Evolutionary conservation across 176 grass and related monocot genomes (phyloP), one percentile per base, ranked within the genome.

Genomic region (Rhynchospora pubera): DNA sequence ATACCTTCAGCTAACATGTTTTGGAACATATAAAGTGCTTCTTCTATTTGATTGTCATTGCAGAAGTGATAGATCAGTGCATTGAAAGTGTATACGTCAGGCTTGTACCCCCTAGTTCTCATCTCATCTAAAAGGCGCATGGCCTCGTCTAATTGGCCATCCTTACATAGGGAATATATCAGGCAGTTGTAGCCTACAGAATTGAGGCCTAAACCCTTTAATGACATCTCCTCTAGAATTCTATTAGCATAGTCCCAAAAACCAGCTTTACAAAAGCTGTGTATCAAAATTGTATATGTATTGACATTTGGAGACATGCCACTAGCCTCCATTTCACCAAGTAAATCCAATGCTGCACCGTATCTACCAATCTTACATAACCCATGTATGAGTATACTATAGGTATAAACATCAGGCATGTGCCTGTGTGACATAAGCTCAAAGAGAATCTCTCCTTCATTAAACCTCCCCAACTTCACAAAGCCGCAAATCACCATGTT

Each of bases 61-160:
- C 95, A 98, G 14, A 98, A 58, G 86, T 92, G 92, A 77, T 75
- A 88, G 47, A 98, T 91, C 83, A 98, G 78, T 67, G 92, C 86
- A 91, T 92, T 98, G 62, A 88, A 94, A 1, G 87, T 91, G 88
- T 89, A 93, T 85, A 91, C 85, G 86, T 94, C 95, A 79, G 92
- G 92, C 79, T 88, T 94, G 85, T 83, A 98, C 18, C 89, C 87
- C 60, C 78, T 61, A 80, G 19, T 87, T 80, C 83, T 93, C 95
- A 98, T 98, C 83, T 93, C 93, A 80, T 93, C 78, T 65, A 90
- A 65, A 68, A 94, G 83, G 46, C 67, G 24, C 69, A 83, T 87
- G 3, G 90, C 92, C n/a, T 91, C 64, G n/a, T 86, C 83, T 63
- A 94, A 45, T 85, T 72, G 86, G 23, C 80, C 79, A 74, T 94